Percentiles rank a stretch among this genome's conserved stretches.
These are phyloP conservation scores for Biscogniauxia marginata DNA, from an alignment of 2,329 filamentous ascomycete genomes.

Conservation along the genomic window DNA sequence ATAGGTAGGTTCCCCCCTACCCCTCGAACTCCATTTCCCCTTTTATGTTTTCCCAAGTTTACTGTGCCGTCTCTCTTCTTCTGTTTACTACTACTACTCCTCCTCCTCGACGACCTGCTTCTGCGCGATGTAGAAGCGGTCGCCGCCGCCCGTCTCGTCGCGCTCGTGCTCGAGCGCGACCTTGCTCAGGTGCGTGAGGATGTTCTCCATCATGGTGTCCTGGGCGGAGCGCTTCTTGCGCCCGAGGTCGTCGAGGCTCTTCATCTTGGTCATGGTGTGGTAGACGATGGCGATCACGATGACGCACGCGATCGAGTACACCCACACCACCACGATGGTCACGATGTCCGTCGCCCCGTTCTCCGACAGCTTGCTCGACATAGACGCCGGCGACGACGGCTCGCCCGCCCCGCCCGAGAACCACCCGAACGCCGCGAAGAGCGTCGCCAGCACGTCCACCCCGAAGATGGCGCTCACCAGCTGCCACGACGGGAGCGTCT, in stretches of 20 bases:
- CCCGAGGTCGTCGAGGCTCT: slow-evolving; percentile 42
- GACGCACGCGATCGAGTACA: slow-evolving; percentile 51
- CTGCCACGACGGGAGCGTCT: slow-evolving; percentile 69
- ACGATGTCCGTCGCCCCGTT: slow-evolving; percentile 58
- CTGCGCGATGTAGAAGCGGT: slow-evolving; percentile 29
- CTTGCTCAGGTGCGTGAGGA: slow-evolving; percentile 50
- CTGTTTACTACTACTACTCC: slow-evolving; percentile 9
- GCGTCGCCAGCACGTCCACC: slow-evolving; percentile 65
- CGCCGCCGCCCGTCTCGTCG: slow-evolving; percentile 41
- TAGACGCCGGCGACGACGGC: slow-evolving; percentile 35
- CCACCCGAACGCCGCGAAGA: slow-evolving; percentile 72
- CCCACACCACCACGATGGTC: slow-evolving; percentile 51
- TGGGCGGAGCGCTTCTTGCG: slow-evolving; percentile 49
- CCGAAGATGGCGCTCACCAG: slow-evolving; percentile 64
- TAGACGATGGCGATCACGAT: slow-evolving; percentile 52
- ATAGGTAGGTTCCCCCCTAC: slow-evolving; percentile 1
- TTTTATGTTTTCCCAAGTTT: too few species aligned
- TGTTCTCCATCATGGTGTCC: slow-evolving; percentile 54
- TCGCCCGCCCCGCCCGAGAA: slow-evolving; percentile 47
- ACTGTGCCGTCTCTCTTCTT: too few species aligned
- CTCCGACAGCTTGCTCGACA: slow-evolving; percentile 29
- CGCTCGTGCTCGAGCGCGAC: slow-evolving; percentile 49
- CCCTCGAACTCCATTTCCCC: slow-evolving; percentile 8
- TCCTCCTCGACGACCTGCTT: slow-evolving; percentile 30
- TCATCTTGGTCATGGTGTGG: slow-evolving; percentile 41